These are phyloP conservation scores for Mycena citricolor DNA, from an alignment of 1,284 basidiomycete species.

Conservation along the genomic window DNA sequence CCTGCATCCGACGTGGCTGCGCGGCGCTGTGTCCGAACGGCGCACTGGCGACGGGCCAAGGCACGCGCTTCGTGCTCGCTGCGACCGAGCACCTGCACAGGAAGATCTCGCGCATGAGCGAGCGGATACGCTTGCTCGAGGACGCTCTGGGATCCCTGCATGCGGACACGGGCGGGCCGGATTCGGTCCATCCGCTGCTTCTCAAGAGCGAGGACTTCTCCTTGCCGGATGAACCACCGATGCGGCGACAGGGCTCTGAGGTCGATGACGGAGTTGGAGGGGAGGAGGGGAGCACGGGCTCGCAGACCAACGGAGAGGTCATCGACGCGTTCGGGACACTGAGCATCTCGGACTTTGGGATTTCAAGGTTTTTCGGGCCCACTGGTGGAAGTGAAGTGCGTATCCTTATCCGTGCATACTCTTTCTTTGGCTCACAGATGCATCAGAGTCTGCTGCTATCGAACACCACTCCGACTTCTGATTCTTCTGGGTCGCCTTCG, in stretches of 20 bases:
- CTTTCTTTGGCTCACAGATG: conserved; percentile 10
- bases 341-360: conserved; percentile 58
- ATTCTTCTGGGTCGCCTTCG: too few species aligned
- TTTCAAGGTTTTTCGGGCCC: conserved; percentile 62
- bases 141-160: conserved; percentile 59
- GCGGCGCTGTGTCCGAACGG: conserved; percentile 72
- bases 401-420: conserved; percentile 15
- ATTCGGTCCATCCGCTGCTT: conserved; percentile 58
- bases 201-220: conserved; percentile 32
- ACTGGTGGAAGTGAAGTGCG: conserved; percentile 63
- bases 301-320: conserved; percentile 34
- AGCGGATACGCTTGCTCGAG: conserved; percentile 65
- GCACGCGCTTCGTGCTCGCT: conserved; percentile 67
- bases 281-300: conserved; percentile 21
- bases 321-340: conserved; percentile 62
- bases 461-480: too few species aligned
- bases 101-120: conserved; percentile 58
- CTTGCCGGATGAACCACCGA: conserved; percentile 3
- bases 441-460: conserved; percentile 34
- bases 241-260: background rate
- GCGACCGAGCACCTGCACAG: conserved; percentile 73
- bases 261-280: background rate
- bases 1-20: conserved; percentile 52
- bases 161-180: conserved; percentile 39
- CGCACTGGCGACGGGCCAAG: conserved; percentile 61